Conservation (phyloP, 169 alveolate species). For the Eimeria maxima region DNA sequence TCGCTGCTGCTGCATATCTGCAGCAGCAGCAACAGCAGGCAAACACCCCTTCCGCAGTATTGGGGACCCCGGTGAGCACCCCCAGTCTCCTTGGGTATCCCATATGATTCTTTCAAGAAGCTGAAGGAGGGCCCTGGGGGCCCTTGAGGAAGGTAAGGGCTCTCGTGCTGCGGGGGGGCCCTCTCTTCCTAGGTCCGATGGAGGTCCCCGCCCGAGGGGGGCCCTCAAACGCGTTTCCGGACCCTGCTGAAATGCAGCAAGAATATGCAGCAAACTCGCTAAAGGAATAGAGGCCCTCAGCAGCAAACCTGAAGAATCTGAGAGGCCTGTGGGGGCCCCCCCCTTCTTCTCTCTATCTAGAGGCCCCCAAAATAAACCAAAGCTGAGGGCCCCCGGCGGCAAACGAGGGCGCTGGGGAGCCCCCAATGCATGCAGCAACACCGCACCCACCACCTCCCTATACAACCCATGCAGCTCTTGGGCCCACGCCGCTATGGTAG, state of each 20-base stretch:
- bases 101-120: conserved; percentile 24
- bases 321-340: conserved; percentile 67
- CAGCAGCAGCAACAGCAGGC: no score
- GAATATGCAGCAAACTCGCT: conserved; percentile 1
- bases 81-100: conserved; percentile 40
- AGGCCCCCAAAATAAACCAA: conserved; percentile 30
- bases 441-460: not conserved
- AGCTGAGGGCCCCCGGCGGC: conserved; percentile 10
- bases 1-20: not conserved
- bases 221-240: not conserved
- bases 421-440: conserved; percentile 47
- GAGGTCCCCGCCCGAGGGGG: not conserved
- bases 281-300: not conserved
- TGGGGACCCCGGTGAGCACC: no score
- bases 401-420: conserved; percentile 3
- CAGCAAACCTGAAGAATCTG: not conserved
- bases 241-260: conserved; percentile 12
- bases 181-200: not conserved
- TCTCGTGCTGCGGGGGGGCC: conserved; percentile 5
- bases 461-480: not conserved
- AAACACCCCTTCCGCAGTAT: no score
- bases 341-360: conserved; percentile 3
- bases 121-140: not conserved
- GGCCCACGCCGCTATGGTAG: not conserved
- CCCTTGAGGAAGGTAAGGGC: not conserved